Percentiles rank a stretch among this genome's conserved stretches.
phyloP scores from a whole-genome alignment of 495 filamentous ascomycete genomes.

The Cenococcum geophilum region DNA sequence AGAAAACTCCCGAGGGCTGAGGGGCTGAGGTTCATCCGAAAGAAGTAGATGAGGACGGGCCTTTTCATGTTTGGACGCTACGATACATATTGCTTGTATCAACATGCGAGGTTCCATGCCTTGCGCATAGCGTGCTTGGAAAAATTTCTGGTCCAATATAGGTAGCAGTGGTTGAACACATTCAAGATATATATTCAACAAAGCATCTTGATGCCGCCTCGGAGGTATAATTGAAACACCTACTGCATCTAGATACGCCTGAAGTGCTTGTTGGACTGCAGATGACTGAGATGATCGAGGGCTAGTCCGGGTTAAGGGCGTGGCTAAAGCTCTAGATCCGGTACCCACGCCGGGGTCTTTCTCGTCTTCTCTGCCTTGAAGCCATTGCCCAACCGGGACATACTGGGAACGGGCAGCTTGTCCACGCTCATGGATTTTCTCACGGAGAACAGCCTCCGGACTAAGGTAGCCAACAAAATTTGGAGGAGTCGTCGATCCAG shows the following conservation, averaged over 20 bases:
- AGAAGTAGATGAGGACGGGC: conserved; percentile 31
- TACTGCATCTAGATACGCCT: conserved; percentile 30
- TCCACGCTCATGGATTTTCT: conserved; percentile 25
- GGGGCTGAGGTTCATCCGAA: conserved; percentile 15
- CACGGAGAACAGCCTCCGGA: conserved; percentile 32
- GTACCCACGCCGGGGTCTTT: conserved; percentile 1
- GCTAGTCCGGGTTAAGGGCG: conserved; percentile 18
- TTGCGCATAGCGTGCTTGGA: conserved; percentile 23
- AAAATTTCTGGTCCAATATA: conserved; percentile 32
- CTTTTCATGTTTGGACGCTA: conserved; percentile 35
- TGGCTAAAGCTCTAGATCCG: conserved; percentile 5
- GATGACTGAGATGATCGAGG: conserved; percentile 11
- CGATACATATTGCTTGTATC: conserved; percentile 38
- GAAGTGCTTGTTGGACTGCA: conserved; percentile 26
- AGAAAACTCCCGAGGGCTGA: conserved; percentile 36
- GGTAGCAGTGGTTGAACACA: conserved; percentile 38
- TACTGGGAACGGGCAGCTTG: conserved; percentile 13
- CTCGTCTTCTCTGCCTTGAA: conserved; percentile 21
- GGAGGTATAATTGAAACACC: conserved; percentile 27
- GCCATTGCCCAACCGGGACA: conserved; percentile 26
- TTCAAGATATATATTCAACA: conserved; percentile 36
- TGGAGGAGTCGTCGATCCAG: conserved; percentile 22
- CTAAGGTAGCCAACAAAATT: conserved; percentile 34
- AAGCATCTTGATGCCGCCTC: conserved; percentile 26
- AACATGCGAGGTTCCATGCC: conserved; percentile 28